Evolutionary conservation across 371 early-diverging fungal species (phyloP).

Genomic region (Mortierella sp.): DNA sequence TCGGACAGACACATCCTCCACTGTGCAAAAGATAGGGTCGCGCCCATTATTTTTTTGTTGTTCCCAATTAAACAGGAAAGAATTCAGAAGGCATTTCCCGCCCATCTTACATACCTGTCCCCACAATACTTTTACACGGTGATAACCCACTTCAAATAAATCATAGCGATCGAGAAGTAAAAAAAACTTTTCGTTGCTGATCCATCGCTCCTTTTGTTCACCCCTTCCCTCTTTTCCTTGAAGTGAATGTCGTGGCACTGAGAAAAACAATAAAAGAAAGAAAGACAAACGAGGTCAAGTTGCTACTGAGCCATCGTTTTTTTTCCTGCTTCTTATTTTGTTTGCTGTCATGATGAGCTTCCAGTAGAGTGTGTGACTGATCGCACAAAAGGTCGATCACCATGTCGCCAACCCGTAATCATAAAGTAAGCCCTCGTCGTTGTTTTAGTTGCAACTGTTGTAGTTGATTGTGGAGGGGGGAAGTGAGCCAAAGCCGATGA

Average conservation of each 20-base stretch:
- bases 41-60: not conserved
- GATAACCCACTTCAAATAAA: too few species aligned
- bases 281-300: not conserved
- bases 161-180: too few species aligned
- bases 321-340: not conserved
- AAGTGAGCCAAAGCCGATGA: not conserved
- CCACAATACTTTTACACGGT: not conserved
- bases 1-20: not conserved
- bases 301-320: not conserved
- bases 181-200: not conserved
- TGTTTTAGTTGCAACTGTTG: not conserved
- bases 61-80: slow-evolving; percentile 1
- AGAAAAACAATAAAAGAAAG: not conserved
- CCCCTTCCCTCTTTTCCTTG: not conserved
- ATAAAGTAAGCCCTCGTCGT: not conserved
- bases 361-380: not conserved
- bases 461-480: not conserved
- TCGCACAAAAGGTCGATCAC: not conserved
- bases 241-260: not conserved
- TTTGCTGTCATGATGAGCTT: not conserved
- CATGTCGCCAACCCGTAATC: not conserved
- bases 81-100: not conserved
- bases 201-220: not conserved
- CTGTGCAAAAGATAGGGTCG: not conserved
- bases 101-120: not conserved